Percentiles rank a stretch among this genome's conserved stretches.
These are phyloP conservation scores for Salinomyces thailandicus DNA, from an alignment of 2,329 filamentous ascomycete genomes.

Conservation along the genomic window DNA sequence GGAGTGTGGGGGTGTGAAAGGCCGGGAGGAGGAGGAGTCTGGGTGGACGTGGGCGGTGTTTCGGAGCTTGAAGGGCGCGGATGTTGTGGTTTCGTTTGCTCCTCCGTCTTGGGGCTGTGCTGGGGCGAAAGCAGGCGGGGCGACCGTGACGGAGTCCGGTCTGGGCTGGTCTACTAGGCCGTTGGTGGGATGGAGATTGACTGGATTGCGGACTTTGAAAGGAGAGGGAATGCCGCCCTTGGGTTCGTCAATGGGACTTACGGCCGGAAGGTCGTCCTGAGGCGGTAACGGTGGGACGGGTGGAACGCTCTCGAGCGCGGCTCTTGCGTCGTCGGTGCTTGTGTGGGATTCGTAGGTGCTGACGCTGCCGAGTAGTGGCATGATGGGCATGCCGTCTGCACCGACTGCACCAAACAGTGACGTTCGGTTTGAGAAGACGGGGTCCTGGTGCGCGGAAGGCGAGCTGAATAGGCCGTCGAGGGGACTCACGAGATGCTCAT, in stretches of 20 bases:
- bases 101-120: constrained; percentile 3
- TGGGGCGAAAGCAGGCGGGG: neutral
- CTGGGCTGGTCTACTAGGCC: neutral
- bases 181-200: constrained; percentile 11
- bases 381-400: constrained; percentile 22
- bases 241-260: constrained; percentile 4
- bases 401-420: constrained; percentile 15
- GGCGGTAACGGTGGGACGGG: constrained; percentile 1
- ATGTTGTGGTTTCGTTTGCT: constrained; percentile 7
- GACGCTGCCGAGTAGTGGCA: constrained; percentile 8
- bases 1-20: neutral
- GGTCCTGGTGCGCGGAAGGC: constrained; percentile 7
- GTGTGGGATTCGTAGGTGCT: neutral
- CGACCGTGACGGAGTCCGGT: neutral
- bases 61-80: constrained; percentile 19
- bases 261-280: neutral
- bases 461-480: no score
- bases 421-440: constrained; percentile 14
- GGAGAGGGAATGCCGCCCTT: constrained; percentile 6
- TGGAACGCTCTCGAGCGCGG: neutral
- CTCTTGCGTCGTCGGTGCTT: neutral
- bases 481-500: no score
- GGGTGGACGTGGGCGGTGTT: constrained; percentile 7
- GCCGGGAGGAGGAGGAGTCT: neutral
- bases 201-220: constrained; percentile 22